Conservation (phyloP, 1,284 basidiomycete species). For the Vanrija humicola region DNA sequence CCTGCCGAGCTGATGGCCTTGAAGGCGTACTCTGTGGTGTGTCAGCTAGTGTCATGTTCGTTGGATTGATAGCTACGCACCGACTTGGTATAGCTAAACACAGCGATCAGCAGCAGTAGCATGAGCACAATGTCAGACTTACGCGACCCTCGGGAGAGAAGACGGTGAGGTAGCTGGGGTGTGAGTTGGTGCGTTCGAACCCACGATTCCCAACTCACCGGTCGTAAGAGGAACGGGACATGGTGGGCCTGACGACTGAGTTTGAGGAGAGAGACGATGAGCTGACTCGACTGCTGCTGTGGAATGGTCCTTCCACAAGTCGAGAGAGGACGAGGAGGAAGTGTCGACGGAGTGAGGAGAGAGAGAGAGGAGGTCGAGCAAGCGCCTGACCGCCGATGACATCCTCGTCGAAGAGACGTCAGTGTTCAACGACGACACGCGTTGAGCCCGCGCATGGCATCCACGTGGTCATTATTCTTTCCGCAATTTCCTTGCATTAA, state of each 20-base stretch:
- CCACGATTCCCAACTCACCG: slow-evolving; percentile 24
- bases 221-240: slow-evolving; percentile 49
- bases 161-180: slow-evolving; percentile 51
- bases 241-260: slow-evolving; percentile 10
- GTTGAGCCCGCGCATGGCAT: neutral
- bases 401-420: slow-evolving; percentile 6
- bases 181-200: slow-evolving; percentile 8
- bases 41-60: neutral
- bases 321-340: neutral
- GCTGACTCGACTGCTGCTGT: neutral
- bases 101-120: slow-evolving; percentile 1
- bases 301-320: neutral
- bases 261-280: neutral
- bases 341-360: neutral
- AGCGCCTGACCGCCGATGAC: neutral
- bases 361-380: neutral
- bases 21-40: slow-evolving; percentile 86
- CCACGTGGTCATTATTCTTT: slow-evolving; percentile 4
- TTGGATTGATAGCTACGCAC: slow-evolving; percentile 56
- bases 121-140: slow-evolving; percentile 15
- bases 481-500: neutral
- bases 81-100: slow-evolving; percentile 76
- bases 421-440: slow-evolving; percentile 11
- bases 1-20: slow-evolving; percentile 97
- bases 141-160: slow-evolving; percentile 53